Conservation (phyloP, 148 eudicot genomes). For the Fagopyrum homotropicum region DNA sequence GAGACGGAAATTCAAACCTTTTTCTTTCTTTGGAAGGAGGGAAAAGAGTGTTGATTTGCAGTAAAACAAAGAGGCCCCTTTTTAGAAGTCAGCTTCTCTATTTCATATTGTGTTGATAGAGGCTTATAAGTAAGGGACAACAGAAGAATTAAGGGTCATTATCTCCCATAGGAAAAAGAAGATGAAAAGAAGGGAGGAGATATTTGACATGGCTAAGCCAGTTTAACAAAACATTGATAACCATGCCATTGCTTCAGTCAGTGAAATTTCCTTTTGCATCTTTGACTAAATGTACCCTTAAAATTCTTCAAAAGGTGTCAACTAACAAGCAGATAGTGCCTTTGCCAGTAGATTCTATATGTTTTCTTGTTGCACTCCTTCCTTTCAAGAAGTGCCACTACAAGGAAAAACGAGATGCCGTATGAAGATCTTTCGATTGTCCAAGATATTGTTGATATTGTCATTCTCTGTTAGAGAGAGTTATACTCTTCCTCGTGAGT, state of each 20-base stretch:
- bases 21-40: neutral
- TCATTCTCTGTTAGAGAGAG: no score
- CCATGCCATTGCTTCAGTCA: neutral
- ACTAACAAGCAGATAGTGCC: neutral
- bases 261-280: neutral
- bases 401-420: no score
- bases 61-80: neutral
- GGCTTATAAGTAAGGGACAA: no score
- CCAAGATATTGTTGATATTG: no score
- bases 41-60: neutral
- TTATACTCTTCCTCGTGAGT: no score
- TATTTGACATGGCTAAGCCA: neutral
- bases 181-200: neutral
- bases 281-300: neutral
- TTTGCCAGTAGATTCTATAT: neutral
- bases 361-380: neutral
- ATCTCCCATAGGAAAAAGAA: neutral
- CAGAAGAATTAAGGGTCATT: no score
- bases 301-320: neutral
- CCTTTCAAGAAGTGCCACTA: neutral
- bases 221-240: neutral
- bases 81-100: neutral
- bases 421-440: no score
- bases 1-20: neutral
- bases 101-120: neutral